phyloP scores from a whole-genome alignment of 148 eudicot genomes.

The Simmondsia chinensis region DNA sequence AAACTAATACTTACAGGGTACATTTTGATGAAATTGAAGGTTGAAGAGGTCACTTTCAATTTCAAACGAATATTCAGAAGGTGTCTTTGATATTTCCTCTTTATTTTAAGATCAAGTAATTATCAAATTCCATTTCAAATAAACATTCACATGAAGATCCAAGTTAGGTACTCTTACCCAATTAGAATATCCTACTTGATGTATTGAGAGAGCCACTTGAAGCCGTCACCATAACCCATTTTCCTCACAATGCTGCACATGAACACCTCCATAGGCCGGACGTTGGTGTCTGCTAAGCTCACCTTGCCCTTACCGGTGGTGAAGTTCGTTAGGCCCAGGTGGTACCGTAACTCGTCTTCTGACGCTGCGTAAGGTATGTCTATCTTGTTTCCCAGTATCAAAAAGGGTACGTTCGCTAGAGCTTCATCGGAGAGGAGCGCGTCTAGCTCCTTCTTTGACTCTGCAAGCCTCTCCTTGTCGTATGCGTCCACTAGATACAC shows the following conservation, averaged over 20 bases:
- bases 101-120: too few relatives aligned
- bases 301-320: conserved; percentile 60
- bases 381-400: conserved; percentile 49
- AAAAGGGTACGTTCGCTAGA: conserved; percentile 43
- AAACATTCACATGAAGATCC: too few relatives aligned
- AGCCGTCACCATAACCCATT: conserved; percentile 67
- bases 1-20: too few relatives aligned
- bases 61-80: too few relatives aligned
- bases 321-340: conserved; percentile 36
- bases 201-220: conserved; percentile 59
- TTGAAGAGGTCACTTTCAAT: too few relatives aligned
- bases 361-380: conserved; percentile 58
- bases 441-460: conserved; percentile 53
- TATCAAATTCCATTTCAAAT: too few relatives aligned
- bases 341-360: conserved; percentile 40
- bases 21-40: too few relatives aligned
- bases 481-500: conserved; percentile 51
- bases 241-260: conserved; percentile 61
- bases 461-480: conserved; percentile 58
- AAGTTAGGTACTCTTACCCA: too few relatives aligned
- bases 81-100: too few relatives aligned
- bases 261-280: conserved; percentile 53
- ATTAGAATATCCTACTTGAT: conserved; percentile 40
- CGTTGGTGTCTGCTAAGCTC: conserved; percentile 31
- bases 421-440: conserved; percentile 57